phyloP scores from a whole-genome alignment of 805 yeast genomes.

The Lachancea dasiensis region DNA sequence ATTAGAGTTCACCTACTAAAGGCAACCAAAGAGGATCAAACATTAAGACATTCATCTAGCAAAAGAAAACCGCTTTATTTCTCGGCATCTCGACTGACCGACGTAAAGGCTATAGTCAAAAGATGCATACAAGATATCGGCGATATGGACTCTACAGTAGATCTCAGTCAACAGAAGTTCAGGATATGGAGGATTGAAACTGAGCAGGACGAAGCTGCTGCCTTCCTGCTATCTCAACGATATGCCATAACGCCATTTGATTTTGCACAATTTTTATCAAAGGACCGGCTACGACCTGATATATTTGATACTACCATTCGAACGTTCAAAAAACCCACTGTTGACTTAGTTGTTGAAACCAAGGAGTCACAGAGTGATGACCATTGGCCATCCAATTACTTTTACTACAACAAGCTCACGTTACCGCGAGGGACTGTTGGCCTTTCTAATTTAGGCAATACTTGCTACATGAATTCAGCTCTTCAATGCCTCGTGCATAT shows the following conservation, averaged over 20 bases:
- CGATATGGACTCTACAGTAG: slow-evolving; percentile 18
- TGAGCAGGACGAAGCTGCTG: slow-evolving; percentile 4
- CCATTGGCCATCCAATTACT: slow-evolving; percentile 36
- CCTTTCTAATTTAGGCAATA: slow-evolving; percentile 72
- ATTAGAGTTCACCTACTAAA: slow-evolving; percentile 34
- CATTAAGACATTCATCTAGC: slow-evolving; percentile 7
- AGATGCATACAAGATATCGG: slow-evolving; percentile 19
- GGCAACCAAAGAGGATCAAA: slow-evolving; percentile 9
- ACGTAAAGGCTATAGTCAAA: slow-evolving; percentile 25
- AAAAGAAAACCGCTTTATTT: slow-evolving; percentile 24
- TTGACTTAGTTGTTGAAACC: slow-evolving; percentile 34
- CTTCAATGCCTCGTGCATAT: slow-evolving; percentile 82
- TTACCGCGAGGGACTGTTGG: slow-evolving; percentile 53
- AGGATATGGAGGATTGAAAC: slow-evolving; percentile 26
- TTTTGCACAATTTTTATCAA: slow-evolving; percentile 24
- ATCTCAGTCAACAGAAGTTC: slow-evolving; percentile 12
- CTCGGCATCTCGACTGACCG: slow-evolving; percentile 32
- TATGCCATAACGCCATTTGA: slow-evolving; percentile 26
- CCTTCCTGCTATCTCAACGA: slow-evolving; percentile 8
- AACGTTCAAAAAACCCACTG: slow-evolving; percentile 17
- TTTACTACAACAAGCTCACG: slow-evolving; percentile 26
- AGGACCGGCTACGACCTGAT: slow-evolving; percentile 22
- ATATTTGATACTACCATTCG: slow-evolving; percentile 16
- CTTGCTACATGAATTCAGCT: slow-evolving; percentile 94
- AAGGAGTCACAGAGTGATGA: slow-evolving; percentile 21